These are phyloP conservation scores for Lecanicillium sp. DNA, from an alignment of 2,329 filamentous ascomycete genomes.

Conservation along the genomic window DNA sequence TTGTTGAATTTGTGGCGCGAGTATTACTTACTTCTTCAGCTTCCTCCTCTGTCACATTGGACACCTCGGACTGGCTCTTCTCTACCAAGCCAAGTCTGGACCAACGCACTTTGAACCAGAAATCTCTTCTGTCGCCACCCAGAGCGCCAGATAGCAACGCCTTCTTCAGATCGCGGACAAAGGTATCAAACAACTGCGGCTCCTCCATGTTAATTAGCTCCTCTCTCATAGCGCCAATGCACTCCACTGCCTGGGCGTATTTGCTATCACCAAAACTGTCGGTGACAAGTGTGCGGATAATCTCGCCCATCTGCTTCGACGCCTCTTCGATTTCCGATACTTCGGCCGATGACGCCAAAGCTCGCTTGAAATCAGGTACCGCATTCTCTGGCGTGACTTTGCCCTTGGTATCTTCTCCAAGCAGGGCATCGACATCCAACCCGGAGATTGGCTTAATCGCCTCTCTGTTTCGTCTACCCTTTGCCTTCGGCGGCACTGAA, in stretches of 20 bases:
- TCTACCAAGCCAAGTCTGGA: constrained; percentile 68
- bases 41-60: constrained; percentile 60
- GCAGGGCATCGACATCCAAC: constrained; percentile 74
- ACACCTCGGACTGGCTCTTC: constrained; percentile 51
- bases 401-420: constrained; percentile 46
- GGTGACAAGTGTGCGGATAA: constrained; percentile 62
- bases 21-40: constrained; percentile 50
- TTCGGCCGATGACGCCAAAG: constrained; percentile 54
- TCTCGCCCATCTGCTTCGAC: constrained; percentile 63
- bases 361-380: constrained; percentile 84
- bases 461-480: constrained; percentile 64
- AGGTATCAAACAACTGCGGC: constrained; percentile 67
- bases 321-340: constrained; percentile 58
- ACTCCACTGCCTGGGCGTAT: constrained; percentile 70
- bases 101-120: constrained; percentile 70
- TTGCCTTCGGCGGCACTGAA: constrained; percentile 68
- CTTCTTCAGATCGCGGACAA: constrained; percentile 63
- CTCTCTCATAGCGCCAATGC: constrained; percentile 68
- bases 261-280: constrained; percentile 68
- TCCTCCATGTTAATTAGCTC: constrained; percentile 70
- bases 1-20: background rate
- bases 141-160: constrained; percentile 62
- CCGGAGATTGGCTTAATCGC: constrained; percentile 78
- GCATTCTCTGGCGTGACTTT: constrained; percentile 60
- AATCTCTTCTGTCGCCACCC: constrained; percentile 68